Conservation (phyloP, 2,329 filamentous ascomycete species). For the Verticillium albo-atrum region DNA sequence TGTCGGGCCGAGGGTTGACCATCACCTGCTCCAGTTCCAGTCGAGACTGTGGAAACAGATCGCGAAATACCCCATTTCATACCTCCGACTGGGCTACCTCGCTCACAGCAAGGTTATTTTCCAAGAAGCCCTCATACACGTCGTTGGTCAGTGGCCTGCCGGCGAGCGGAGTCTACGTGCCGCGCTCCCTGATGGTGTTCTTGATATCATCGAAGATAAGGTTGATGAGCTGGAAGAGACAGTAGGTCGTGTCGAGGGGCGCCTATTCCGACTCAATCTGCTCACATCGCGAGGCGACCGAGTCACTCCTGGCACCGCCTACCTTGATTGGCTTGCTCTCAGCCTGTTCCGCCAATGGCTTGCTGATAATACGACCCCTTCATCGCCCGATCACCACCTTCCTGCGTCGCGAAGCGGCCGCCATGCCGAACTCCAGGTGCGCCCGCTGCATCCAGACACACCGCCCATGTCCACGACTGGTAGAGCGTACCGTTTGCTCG, state of each 20-base stretch:
- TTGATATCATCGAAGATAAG: constrained; percentile 93
- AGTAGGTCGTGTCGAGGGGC: constrained; percentile 73
- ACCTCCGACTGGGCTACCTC: constrained; percentile 84
- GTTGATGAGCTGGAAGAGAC: constrained; percentile 85
- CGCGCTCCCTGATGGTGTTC: constrained; percentile 67
- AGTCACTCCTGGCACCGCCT: constrained; percentile 73
- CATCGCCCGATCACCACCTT: constrained; percentile 34
- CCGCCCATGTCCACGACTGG: constrained; percentile 58
- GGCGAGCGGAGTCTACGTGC: constrained; percentile 73
- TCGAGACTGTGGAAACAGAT: constrained; percentile 92
- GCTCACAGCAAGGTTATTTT: constrained; percentile 80
- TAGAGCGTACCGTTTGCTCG: constrained; percentile 73
- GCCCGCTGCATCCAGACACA: constrained; percentile 28
- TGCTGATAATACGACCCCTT: constrained; percentile 79
- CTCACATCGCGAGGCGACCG: constrained; percentile 77
- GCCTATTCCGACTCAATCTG: constrained; percentile 76
- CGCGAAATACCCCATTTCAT: constrained; percentile 90
- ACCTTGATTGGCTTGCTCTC: constrained; percentile 85
- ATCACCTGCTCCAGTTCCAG: constrained; percentile 90
- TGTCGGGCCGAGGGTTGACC: constrained; percentile 84
- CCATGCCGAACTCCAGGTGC: constrained; percentile 21
- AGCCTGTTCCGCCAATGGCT: constrained; percentile 90
- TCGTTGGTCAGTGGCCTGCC: constrained; percentile 89
- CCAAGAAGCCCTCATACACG: constrained; percentile 84
- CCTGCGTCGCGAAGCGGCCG: constrained; percentile 21